Evolutionary conservation across 495 filamentous ascomycete genomes (phyloP), one percentile per base, ranked within the genome.

Genomic region (Aspergillus kassunensis): DNA sequence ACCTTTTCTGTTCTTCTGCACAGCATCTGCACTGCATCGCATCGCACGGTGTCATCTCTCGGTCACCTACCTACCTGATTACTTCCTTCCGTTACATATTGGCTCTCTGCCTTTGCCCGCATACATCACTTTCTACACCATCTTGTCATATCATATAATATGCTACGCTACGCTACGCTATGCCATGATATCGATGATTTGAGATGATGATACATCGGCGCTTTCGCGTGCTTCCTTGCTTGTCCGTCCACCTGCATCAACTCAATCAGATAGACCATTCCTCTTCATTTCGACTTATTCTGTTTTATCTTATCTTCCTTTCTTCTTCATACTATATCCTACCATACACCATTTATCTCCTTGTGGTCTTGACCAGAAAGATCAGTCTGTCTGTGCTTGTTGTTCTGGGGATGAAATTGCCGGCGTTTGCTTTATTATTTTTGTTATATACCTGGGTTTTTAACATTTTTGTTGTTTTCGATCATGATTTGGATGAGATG

Each of bases 361-460:
- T 4, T 35, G 15, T 35, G 24, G 4, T 27, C 4, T 27, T 27
- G 24, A 27, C 4, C 9, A 4, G 24, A 27, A 27, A 27, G 24
- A 27, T 4, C 4, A 27, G 4, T 27, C 9, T 27, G 24, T 27
- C n/a, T n/a, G n/a, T n/a, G n/a, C n/a, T n/a, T n/a, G n/a, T n/a
- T n/a, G n/a, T n/a, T 18, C 31, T 35, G 6, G 10, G 11, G 31
- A 12, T 3, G 31, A 35, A n/a, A 19, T 21, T 18, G 12, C 16
- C 21, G 40, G 41, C 20, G 42, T 18, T 41, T 12, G 16, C 33
- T 46, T 12, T 41, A 20, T 35, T 35, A 35, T 35, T 50, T 50
- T 33, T 52, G 41, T 24, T 52, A 52, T 52, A 52, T 52, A 52
- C 49, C 49, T 52, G 41, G 49, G 40, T 45, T 37, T 45, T 45